Evolutionary conservation across 345 rosid genomes (phyloP).

Genomic region (Moricandia arvensis): DNA sequence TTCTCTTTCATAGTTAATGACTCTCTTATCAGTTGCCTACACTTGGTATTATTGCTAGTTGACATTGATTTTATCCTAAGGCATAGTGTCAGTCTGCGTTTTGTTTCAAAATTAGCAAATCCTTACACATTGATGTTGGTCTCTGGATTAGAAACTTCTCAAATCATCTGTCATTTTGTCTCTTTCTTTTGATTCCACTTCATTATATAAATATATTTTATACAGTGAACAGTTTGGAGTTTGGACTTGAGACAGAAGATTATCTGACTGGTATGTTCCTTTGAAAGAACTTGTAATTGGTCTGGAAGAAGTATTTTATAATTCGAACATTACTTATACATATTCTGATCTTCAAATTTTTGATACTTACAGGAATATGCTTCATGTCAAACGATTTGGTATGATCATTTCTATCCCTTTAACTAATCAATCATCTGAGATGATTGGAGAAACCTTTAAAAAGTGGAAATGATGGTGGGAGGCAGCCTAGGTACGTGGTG

Average conservation of each 20-base stretch:
- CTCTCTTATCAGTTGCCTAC: too few relatives aligned
- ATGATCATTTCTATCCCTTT: too few relatives aligned
- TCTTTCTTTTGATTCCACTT: background rate
- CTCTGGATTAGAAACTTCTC: background rate
- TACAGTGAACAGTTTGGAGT: slow-evolving; percentile 69
- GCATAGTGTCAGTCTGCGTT: too few relatives aligned
- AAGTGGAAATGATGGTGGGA: background rate
- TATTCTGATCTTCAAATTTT: slow-evolving; percentile 2
- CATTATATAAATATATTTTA: background rate
- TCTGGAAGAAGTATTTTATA: too few relatives aligned
- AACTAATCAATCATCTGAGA: too few relatives aligned
- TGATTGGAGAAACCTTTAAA: too few relatives aligned
- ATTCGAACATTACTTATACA: background rate
- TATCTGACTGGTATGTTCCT: slow-evolving; percentile 73
- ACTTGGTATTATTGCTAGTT: too few relatives aligned
- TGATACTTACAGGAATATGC: background rate
- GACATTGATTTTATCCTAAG: too few relatives aligned
- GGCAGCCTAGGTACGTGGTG: slow-evolving; percentile 93
- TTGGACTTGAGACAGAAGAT: slow-evolving; percentile 81
- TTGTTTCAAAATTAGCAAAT: too few relatives aligned
- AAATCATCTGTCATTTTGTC: background rate
- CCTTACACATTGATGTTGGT: too few relatives aligned
- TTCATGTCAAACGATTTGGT: too few relatives aligned
- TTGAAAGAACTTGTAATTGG: background rate
- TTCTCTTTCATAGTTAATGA: too few relatives aligned